phyloP scores from a whole-genome alignment of 306 rosid species.

The Pyrus bretschneideri region DNA sequence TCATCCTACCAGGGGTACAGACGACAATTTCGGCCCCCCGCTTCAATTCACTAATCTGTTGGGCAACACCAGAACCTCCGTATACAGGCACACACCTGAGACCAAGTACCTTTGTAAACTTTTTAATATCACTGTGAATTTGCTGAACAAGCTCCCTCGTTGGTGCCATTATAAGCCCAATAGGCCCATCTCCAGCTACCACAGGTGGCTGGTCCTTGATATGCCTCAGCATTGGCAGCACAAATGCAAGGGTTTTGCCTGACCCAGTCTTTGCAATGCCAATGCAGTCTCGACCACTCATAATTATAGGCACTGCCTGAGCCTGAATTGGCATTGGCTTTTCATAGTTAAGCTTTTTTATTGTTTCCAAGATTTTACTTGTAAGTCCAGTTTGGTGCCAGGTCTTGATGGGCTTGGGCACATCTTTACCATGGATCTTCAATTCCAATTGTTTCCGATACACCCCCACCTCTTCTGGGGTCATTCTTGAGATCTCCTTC shows the following conservation, averaged over 20 bases:
- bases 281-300: conserved; percentile 96
- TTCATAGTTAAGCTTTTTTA: conserved; percentile 69
- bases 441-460: conserved; percentile 77
- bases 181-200: conserved; percentile 91
- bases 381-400: conserved; percentile 98
- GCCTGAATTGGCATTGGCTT: conserved; percentile 94
- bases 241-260: conserved; percentile 93
- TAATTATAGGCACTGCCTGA: conserved; percentile 82
- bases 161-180: conserved; percentile 95
- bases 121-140: conserved; percentile 77
- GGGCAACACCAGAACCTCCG: conserved; percentile 99
- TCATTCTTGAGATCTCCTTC: conserved; percentile 66
- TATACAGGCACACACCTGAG: conserved; percentile 88
- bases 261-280: conserved; percentile 97
- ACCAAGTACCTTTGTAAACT: conserved; percentile 70
- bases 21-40: conserved; percentile 96
- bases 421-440: conserved; percentile 94
- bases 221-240: conserved; percentile 95
- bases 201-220: conserved; percentile 95
- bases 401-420: conserved; percentile 81
- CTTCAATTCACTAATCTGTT: conserved; percentile 93
- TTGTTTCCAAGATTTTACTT: conserved; percentile 77
- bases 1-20: conserved; percentile 98
- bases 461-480: conserved; percentile 54
- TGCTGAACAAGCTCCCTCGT: conserved; percentile 97